Percentiles rank a stretch among this genome's conserved stretches.
phyloP scores from a whole-genome alignment of 352 stramenopile species.

The Phytopythium helicoides region DNA sequence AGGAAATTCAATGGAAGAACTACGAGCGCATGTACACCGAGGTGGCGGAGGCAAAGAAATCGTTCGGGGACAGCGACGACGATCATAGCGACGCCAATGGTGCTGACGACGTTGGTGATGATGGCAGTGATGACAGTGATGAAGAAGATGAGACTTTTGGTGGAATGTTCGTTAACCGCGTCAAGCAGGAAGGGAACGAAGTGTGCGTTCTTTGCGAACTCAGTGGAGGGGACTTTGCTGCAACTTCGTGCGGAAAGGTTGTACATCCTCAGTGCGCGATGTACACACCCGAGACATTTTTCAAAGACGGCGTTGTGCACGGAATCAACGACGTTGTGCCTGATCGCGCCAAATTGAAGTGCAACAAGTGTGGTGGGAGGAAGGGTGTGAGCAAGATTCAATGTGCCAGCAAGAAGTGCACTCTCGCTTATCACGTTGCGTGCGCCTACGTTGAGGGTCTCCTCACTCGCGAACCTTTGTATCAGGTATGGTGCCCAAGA shows the following conservation, averaged over 20 bases:
- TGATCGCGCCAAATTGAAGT: constrained; percentile 48
- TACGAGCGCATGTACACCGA: constrained; percentile 77
- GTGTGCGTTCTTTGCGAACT: constrained; percentile 72
- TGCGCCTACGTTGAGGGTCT: constrained; percentile 74
- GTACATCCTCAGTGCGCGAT: constrained; percentile 80
- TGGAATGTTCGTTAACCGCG: constrained; percentile 73
- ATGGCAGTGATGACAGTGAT: constrained; percentile 28
- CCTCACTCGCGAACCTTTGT: constrained; percentile 60
- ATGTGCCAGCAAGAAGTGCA: constrained; percentile 64
- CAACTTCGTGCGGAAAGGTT: constrained; percentile 52
- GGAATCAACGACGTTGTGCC: constrained; percentile 53
- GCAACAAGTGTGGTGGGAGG: constrained; percentile 54
- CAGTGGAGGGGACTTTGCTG: constrained; percentile 72
- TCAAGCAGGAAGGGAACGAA: constrained; percentile 69
- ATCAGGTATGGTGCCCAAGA: constrained; percentile 72
- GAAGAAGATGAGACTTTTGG: constrained; percentile 61
- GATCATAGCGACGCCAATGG: constrained; percentile 9
- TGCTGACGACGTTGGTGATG: constrained; percentile 19
- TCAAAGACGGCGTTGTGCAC: constrained; percentile 64
- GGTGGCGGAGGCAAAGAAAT: constrained; percentile 27
- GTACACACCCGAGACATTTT: constrained; percentile 85
- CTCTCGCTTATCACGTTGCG: constrained; percentile 60
- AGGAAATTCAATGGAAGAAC: constrained; percentile 51
- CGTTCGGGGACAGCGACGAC: constrained; percentile 59
- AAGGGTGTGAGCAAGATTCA: constrained; percentile 83